phyloP scores from a whole-genome alignment of 495 filamentous ascomycete species.

The Tirmania nivea region DNA sequence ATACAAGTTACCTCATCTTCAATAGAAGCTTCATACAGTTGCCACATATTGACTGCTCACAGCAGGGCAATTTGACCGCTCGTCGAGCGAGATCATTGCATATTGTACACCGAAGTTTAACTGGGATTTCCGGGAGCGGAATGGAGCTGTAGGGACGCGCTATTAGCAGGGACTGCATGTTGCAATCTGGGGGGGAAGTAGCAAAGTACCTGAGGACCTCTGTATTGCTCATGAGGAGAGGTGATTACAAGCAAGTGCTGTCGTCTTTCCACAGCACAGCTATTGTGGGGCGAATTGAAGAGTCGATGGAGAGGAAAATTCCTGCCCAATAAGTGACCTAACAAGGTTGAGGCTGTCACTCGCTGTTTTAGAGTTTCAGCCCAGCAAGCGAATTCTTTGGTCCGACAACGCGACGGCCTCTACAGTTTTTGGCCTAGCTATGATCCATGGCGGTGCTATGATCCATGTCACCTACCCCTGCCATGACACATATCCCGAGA shows the following conservation, averaged over 20 bases:
- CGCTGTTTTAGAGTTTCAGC: too few species aligned
- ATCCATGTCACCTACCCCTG: too few species aligned
- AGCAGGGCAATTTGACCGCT: constrained; percentile 78
- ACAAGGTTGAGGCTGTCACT: neutral
- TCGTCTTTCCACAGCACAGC: neutral
- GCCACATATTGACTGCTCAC: constrained; percentile 86
- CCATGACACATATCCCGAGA: too few species aligned
- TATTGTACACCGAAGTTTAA: constrained; percentile 81
- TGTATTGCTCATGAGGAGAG: neutral
- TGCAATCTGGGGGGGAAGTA: neutral
- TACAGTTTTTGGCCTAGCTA: too few species aligned
- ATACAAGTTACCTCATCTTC: neutral
- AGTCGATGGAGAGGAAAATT: neutral
- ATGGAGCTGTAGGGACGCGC: constrained; percentile 36
- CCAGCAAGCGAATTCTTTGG: too few species aligned
- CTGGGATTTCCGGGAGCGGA: constrained; percentile 65
- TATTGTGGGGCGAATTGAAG: neutral
- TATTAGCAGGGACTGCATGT: neutral
- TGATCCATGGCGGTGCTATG: too few species aligned
- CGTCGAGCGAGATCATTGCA: constrained; percentile 84
- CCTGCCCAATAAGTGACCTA: neutral
- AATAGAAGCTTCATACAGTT: constrained; percentile 38
- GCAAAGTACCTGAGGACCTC: neutral
- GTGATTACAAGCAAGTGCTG: neutral
- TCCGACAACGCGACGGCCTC: too few species aligned